Evolutionary conservation across 495 filamentous ascomycete species (phyloP).

Genomic region (Xylaria scruposa): DNA sequence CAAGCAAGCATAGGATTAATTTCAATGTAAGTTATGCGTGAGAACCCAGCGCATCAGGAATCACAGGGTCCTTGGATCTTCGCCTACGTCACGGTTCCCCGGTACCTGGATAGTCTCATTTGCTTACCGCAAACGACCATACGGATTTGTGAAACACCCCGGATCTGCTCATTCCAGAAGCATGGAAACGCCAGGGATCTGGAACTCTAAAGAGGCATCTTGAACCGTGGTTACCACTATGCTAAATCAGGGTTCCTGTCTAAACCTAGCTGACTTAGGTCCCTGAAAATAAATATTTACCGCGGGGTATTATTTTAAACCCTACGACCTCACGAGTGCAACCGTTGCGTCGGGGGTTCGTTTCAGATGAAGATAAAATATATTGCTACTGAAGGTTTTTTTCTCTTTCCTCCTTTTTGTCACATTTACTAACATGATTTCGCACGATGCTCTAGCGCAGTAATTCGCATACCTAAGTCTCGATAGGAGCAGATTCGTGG

Average conservation of each 20-base stretch:
- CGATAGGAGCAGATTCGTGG: constrained; percentile 28
- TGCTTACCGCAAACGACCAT: constrained; percentile 1
- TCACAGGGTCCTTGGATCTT: too few relatives aligned
- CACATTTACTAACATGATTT: background rate
- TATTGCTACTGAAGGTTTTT: background rate
- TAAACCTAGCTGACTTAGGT: background rate
- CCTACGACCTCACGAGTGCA: background rate
- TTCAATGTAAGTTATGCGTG: background rate
- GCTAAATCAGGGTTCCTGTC: background rate
- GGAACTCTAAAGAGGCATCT: background rate
- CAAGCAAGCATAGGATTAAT: background rate
- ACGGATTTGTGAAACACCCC: background rate
- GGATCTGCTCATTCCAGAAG: background rate
- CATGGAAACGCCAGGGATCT: background rate
- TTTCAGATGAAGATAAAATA: background rate
- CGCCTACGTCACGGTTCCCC: background rate
- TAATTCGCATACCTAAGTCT: constrained; percentile 37
- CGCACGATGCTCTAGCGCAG: background rate
- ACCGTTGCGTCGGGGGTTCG: background rate
- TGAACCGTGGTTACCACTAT: background rate
- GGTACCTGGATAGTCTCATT: background rate
- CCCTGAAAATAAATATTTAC: background rate
- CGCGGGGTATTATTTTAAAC: background rate
- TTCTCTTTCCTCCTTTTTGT: background rate
- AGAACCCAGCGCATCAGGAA: too few relatives aligned